Conservation (phyloP, 176 grass and related monocot species). For the Poa pratensis region DNA sequence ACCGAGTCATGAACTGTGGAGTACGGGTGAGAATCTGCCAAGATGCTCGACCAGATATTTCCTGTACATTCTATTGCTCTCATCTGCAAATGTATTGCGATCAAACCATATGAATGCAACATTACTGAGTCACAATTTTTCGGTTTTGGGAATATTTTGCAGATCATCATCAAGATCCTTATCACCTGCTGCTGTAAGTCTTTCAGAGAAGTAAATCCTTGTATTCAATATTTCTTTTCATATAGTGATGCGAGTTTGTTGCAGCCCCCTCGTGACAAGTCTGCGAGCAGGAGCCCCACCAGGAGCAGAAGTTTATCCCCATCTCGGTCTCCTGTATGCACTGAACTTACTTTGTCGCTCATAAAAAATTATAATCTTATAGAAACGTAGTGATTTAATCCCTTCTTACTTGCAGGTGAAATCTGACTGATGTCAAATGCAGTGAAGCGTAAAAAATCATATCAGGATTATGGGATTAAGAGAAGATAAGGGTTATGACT, state of each 20-base stretch:
- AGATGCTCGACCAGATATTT: conserved; percentile 1
- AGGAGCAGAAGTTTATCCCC: conserved; percentile 48
- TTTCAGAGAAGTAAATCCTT: neutral
- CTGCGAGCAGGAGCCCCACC: conserved; percentile 44
- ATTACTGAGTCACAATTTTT: conserved; percentile 27
- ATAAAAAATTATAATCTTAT: neutral
- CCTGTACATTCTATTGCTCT: conserved; percentile 31
- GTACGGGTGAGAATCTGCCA: neutral
- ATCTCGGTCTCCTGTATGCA: conserved; percentile 39
- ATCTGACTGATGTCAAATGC: conserved; percentile 35
- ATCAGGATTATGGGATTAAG: neutral
- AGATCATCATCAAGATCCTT: conserved; percentile 81
- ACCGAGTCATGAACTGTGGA: neutral
- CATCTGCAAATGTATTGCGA: conserved; percentile 37
- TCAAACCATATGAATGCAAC: conserved; percentile 41
- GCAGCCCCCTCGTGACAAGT: conserved; percentile 45
- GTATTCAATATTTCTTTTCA: conserved; percentile 24
- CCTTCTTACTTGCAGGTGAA: conserved; percentile 40
- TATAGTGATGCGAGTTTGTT: conserved; percentile 27
- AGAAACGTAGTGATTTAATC: conserved; percentile 6
- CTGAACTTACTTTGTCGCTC: neutral
- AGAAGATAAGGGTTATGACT: neutral
- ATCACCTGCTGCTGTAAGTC: conserved; percentile 82
- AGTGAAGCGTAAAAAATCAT: conserved; percentile 1
- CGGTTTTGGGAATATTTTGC: conserved; percentile 58